Evolutionary conservation across 108 stramenopile genomes (phyloP).

Genomic region (Cafeteria roenbergensis): DNA sequence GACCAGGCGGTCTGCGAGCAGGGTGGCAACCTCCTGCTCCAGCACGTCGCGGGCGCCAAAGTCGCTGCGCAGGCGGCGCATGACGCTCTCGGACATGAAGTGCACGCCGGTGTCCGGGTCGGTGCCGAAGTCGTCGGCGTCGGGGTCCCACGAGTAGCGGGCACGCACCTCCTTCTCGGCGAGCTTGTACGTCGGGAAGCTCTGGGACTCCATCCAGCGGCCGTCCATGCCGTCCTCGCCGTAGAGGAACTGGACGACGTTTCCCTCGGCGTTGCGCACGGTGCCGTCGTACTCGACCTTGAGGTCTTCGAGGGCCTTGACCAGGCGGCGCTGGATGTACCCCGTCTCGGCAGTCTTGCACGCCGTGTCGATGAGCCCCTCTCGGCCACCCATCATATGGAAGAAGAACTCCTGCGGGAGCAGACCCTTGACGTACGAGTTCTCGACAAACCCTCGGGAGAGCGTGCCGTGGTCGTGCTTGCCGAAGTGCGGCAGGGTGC

Average conservation of each 20-base stretch:
- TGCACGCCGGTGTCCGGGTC: conserved; percentile 57
- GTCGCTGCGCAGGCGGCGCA: conserved; percentile 68
- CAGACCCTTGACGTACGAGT: conserved; percentile 88
- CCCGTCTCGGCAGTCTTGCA: conserved; percentile 98
- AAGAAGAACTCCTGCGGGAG: conserved; percentile 98
- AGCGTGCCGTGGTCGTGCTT: conserved; percentile 97
- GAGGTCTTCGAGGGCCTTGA: conserved; percentile 95
- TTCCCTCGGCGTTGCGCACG: conserved; percentile 69
- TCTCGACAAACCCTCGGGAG: conserved; percentile 95
- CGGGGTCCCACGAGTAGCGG: conserved; percentile 50
- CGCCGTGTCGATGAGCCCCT: conserved; percentile 96
- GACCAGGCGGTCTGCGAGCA: conserved; percentile 64
- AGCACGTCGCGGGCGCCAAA: conserved; percentile 66
- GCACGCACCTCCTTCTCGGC: conserved; percentile 61
- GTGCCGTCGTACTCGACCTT: conserved; percentile 94
- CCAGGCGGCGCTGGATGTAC: conserved; percentile 95
- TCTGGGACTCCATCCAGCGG: conserved; percentile 89
- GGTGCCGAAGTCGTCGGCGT: conserved; percentile 65
- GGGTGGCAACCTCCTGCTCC: conserved; percentile 66
- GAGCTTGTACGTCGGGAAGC: conserved; percentile 56
- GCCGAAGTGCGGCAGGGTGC: conserved; percentile 93
- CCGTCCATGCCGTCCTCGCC: conserved; percentile 99
- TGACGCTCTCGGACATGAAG: conserved; percentile 61
- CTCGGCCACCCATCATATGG: conserved; percentile 97
- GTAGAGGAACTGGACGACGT: conserved; percentile 93